Evolutionary conservation across 2,329 filamentous ascomycete genomes (phyloP).

Genomic region (Botrytis galanthina): DNA sequence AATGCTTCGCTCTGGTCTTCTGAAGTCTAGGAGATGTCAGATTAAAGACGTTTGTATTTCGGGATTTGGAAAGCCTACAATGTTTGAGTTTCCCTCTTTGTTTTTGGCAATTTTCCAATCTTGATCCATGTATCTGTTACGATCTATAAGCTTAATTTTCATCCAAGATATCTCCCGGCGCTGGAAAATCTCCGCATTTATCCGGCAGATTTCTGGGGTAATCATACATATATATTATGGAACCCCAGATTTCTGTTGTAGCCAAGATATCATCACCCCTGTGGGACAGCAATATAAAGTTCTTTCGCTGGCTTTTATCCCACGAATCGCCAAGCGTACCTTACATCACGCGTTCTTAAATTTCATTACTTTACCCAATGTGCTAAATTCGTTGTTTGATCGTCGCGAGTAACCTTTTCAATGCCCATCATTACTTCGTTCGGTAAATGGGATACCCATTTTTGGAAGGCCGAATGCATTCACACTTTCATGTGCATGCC

Average conservation of each 20-base stretch:
- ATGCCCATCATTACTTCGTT: constrained; percentile 4
- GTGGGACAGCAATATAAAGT: constrained; percentile 2
- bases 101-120: background rate
- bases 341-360: constrained; percentile 6
- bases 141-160: background rate
- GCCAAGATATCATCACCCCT: background rate
- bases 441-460: background rate
- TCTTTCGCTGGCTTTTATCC: background rate
- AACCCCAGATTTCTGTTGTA: background rate
- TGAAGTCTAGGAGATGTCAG: background rate
- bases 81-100: too few relatives aligned
- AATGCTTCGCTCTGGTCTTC: background rate
- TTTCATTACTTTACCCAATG: background rate
- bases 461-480: background rate
- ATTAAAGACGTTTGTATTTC: background rate
- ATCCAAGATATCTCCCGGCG: background rate
- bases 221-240: background rate
- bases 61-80: background rate
- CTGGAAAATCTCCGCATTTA: background rate
- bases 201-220: background rate
- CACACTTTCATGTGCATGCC: background rate
- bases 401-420: background rate
- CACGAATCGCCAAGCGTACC: constrained; percentile 14
- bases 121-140: too few relatives aligned
- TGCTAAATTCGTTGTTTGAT: background rate